A percentile compares a stretch with the other conserved stretches of the same genome.
Evolutionary conservation across 768 basidiomycete genomes (phyloP).

Genomic region (Boletus tylopilopsis): DNA sequence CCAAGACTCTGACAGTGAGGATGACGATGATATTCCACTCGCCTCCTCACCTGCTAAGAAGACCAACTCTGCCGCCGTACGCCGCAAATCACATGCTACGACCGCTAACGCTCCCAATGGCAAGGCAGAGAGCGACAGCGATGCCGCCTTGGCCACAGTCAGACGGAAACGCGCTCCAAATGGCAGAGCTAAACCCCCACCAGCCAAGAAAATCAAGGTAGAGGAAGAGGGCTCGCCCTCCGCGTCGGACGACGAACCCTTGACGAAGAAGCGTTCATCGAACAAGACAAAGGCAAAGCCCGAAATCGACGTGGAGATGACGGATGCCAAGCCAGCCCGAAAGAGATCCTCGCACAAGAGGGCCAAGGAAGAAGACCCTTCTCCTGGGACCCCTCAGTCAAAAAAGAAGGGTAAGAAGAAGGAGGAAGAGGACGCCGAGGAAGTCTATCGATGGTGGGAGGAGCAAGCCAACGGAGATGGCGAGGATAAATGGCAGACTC

Average conservation of each 20-base stretch:
- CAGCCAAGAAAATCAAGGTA: slow-evolving; percentile 64
- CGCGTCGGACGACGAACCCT: slow-evolving; percentile 36
- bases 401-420: slow-evolving; percentile 56
- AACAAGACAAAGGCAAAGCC: slow-evolving; percentile 40
- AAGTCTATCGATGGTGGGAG: slow-evolving; percentile 89
- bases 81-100: slow-evolving; percentile 39
- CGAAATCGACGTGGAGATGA: slow-evolving; percentile 48
- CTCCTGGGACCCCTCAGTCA: slow-evolving; percentile 43
- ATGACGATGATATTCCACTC: slow-evolving; percentile 64
- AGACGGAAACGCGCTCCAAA: slow-evolving; percentile 46
- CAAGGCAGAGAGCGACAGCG: slow-evolving; percentile 37
- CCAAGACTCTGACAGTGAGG: slow-evolving; percentile 56
- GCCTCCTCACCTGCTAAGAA: slow-evolving; percentile 69
- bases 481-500: slow-evolving; percentile 87
- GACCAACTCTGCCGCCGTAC: slow-evolving; percentile 34
- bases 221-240: slow-evolving; percentile 40
- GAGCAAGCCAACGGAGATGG: slow-evolving; percentile 68
- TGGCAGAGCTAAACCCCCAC: slow-evolving; percentile 49
- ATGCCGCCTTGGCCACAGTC: slow-evolving; percentile 40
- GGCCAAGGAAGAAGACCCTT: slow-evolving; percentile 42
- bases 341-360: slow-evolving; percentile 52
- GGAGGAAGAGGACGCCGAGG: slow-evolving; percentile 58
- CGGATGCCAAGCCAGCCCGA: slow-evolving; percentile 40
- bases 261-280: slow-evolving; percentile 21
- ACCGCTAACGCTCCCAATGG: slow-evolving; percentile 36